Evolutionary conservation across 352 stramenopile species (phyloP).

Genomic region (Globisporangium cederbergense): DNA sequence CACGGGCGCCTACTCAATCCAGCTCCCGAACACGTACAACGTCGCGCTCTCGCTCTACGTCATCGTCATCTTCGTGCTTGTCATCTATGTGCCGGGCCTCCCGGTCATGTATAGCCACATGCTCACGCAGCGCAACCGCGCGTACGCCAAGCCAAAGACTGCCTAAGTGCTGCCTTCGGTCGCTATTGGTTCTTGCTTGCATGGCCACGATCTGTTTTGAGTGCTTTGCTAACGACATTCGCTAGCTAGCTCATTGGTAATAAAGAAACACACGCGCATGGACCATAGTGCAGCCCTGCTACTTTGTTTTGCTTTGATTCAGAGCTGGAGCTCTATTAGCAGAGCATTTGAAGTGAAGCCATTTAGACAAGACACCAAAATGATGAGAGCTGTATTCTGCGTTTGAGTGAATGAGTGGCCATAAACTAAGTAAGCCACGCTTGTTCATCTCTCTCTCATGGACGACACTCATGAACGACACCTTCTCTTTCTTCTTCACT

Average conservation of each 20-base stretch:
- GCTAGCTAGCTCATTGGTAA: background rate
- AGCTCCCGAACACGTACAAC: slow-evolving; percentile 78
- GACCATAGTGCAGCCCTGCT: background rate
- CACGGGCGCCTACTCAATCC: slow-evolving; percentile 63
- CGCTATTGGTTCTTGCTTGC: no score
- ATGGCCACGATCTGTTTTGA: no score
- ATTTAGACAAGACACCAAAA: background rate
- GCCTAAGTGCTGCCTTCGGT: slow-evolving; percentile 31
- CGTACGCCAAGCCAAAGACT: slow-evolving; percentile 77
- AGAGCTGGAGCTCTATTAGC: background rate
- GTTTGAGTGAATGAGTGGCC: no score
- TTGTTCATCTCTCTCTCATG: background rate
- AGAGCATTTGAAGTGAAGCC: background rate
- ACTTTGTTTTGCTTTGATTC: background rate
- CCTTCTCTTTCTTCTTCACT: background rate
- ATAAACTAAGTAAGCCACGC: no score
- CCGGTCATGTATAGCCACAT: slow-evolving; percentile 87
- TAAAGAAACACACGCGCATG: background rate
- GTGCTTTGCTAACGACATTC: background rate
- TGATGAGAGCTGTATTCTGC: background rate
- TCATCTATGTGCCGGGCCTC: slow-evolving; percentile 74
- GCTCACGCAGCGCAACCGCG: slow-evolving; percentile 79
- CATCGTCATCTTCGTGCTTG: slow-evolving; percentile 61
- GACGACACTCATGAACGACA: slow-evolving; percentile 2
- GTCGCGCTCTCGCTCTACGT: slow-evolving; percentile 70